Percentiles rank a stretch among this genome's conserved stretches.
Conservation (phyloP, 345 rosid species). For the Boechera divaricarpa region DNA sequence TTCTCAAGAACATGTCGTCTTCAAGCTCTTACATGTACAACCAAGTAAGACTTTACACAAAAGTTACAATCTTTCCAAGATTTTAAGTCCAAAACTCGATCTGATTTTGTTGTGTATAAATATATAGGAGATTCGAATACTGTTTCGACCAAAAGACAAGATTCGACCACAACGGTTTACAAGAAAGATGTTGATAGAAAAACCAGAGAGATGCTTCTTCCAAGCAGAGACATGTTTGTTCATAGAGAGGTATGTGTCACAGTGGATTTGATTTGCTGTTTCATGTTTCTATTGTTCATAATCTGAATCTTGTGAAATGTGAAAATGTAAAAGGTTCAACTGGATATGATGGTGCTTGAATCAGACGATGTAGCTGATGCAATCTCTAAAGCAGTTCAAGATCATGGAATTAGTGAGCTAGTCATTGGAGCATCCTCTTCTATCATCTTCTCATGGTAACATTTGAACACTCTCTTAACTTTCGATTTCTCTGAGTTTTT, state of each 20-base stretch:
- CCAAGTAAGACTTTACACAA: constrained; percentile 60
- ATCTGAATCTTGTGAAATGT: constrained; percentile 32
- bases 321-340: constrained; percentile 55
- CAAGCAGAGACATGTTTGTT: constrained; percentile 66
- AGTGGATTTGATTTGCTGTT: constrained; percentile 12
- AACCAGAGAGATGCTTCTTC: constrained; percentile 64
- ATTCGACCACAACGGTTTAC: constrained; percentile 66
- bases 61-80: not conserved
- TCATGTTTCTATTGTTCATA: not conserved
- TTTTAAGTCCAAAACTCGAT: not conserved
- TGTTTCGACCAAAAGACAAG: constrained; percentile 54
- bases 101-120: constrained; percentile 37
- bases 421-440: constrained; percentile 82
- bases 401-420: constrained; percentile 62
- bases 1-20: constrained; percentile 58
- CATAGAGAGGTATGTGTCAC: constrained; percentile 60
- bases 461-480: constrained; percentile 6
- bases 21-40: constrained; percentile 80
- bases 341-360: constrained; percentile 64
- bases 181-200: constrained; percentile 76
- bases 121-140: constrained; percentile 61
- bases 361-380: constrained; percentile 75
- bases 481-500: not conserved
- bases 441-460: constrained; percentile 70
- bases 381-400: constrained; percentile 69